Conservation (phyloP, 495 filamentous ascomycete species). For the Collariella sp. region DNA sequence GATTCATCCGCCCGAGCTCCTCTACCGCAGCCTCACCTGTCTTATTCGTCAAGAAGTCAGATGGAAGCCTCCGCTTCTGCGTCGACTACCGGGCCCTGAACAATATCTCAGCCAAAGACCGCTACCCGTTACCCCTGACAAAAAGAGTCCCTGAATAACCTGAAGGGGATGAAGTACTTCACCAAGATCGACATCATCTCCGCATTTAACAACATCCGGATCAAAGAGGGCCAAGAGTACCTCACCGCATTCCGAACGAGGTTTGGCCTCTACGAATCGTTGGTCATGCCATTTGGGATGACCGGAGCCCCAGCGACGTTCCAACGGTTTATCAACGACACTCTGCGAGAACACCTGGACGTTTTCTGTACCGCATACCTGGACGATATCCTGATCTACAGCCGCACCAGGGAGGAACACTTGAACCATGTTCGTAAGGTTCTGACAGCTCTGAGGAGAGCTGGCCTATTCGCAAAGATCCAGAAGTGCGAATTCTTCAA, state of each 20-base stretch:
- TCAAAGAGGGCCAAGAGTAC: background rate
- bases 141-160: slow-evolving; percentile 27
- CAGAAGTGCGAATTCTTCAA: background rate
- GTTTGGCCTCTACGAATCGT: background rate
- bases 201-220: background rate
- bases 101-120: slow-evolving; percentile 33
- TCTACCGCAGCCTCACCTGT: too few relatives aligned
- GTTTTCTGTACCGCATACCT: slow-evolving; percentile 9
- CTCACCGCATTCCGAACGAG: background rate
- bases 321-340: background rate
- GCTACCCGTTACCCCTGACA: slow-evolving; percentile 38
- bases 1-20: too few relatives aligned
- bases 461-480: background rate
- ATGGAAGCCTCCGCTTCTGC: slow-evolving; percentile 33
- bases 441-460: background rate
- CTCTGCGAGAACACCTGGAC: slow-evolving; percentile 14
- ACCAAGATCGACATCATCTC: background rate
- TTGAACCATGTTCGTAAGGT: background rate
- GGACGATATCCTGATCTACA: slow-evolving; percentile 7
- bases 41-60: slow-evolving; percentile 30
- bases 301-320: background rate
- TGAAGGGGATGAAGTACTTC: background rate
- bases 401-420: background rate
- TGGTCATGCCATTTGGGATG: background rate
- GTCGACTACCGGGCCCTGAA: slow-evolving; percentile 42